Conservation (phyloP, 2,329 filamentous ascomycete species). For the Hymenoscyphus fraxineus region DNA sequence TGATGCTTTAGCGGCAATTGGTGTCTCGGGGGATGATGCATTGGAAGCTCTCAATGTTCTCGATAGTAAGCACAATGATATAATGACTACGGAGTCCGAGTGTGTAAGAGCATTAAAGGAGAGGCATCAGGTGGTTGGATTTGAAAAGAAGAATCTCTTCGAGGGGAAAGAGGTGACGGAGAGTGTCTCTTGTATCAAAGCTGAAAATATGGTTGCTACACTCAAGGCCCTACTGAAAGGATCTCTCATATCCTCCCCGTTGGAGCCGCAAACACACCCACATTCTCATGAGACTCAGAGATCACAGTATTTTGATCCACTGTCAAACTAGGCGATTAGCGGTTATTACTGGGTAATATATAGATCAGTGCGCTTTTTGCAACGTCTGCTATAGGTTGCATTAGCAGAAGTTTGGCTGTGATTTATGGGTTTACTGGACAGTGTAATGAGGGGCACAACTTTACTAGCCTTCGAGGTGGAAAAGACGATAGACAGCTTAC, state of each 20-base stretch:
- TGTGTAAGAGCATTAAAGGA: not conserved
- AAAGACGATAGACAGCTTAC: too few species aligned
- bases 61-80: not conserved
- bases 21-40: conserved; percentile 25
- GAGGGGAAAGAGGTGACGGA: not conserved
- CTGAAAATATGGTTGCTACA: conserved; percentile 4
- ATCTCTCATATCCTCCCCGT: conserved; percentile 3
- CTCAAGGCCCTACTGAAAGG: conserved; percentile 13
- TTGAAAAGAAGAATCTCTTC: not conserved
- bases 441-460: too few species aligned
- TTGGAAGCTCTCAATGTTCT: conserved; percentile 14
- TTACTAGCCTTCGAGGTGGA: too few species aligned
- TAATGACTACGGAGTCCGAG: not conserved
- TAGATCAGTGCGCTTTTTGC: too few species aligned
- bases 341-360: too few species aligned
- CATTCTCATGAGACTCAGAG: too few species aligned
- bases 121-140: conserved; percentile 13
- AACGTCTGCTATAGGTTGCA: too few species aligned
- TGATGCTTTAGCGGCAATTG: conserved; percentile 31
- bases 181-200: conserved; percentile 4
- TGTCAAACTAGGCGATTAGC: too few species aligned
- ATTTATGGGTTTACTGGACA: too few species aligned
- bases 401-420: too few species aligned
- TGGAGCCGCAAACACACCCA: too few species aligned
- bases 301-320: too few species aligned